Evolutionary conservation across 176 grass and related monocot genomes (phyloP).

Genomic region (Tuctoria greenei): DNA sequence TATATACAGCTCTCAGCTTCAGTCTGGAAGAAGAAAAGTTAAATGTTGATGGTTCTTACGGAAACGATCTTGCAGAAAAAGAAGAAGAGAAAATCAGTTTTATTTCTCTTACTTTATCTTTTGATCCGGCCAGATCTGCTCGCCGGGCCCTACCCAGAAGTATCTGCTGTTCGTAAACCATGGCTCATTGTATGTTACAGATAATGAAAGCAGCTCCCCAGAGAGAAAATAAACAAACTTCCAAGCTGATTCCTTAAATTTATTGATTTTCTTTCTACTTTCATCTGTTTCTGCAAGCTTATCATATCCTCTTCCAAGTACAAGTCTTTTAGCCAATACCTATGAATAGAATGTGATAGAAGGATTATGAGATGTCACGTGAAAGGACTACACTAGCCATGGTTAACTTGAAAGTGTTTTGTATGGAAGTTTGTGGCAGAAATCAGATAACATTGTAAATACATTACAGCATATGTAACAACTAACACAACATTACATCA

Average conservation of each 20-base stretch:
- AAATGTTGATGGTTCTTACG: not conserved
- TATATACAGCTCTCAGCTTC: constrained; percentile 86
- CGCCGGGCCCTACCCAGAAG: constrained; percentile 85
- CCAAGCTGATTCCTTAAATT: constrained; percentile 96
- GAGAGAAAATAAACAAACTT: constrained; percentile 93
- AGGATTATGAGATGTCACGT: constrained; percentile 16
- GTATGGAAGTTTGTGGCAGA: not conserved
- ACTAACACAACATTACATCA: not conserved
- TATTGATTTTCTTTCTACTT: constrained; percentile 77
- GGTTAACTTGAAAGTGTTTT: constrained; percentile 19
- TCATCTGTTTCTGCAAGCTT: constrained; percentile 59
- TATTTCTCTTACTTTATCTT: constrained; percentile 63
- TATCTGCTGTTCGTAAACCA: constrained; percentile 83
- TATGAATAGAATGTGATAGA: constrained; percentile 31
- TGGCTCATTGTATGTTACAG: constrained; percentile 81
- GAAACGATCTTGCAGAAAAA: constrained; percentile 11
- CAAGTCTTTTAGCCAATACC: constrained; percentile 60
- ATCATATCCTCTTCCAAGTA: constrained; percentile 61
- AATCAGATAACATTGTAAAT: constrained; percentile 22
- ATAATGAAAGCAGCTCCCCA: constrained; percentile 68
- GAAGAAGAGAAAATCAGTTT: constrained; percentile 28
- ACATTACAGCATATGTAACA: not conserved
- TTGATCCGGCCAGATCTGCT: constrained; percentile 94
- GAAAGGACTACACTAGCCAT: not conserved
- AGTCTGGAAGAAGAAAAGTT: constrained; percentile 52